These are phyloP conservation scores for Aegilops bicornis DNA, from an alignment of 176 grass and related monocot species.

Conservation along the genomic window DNA sequence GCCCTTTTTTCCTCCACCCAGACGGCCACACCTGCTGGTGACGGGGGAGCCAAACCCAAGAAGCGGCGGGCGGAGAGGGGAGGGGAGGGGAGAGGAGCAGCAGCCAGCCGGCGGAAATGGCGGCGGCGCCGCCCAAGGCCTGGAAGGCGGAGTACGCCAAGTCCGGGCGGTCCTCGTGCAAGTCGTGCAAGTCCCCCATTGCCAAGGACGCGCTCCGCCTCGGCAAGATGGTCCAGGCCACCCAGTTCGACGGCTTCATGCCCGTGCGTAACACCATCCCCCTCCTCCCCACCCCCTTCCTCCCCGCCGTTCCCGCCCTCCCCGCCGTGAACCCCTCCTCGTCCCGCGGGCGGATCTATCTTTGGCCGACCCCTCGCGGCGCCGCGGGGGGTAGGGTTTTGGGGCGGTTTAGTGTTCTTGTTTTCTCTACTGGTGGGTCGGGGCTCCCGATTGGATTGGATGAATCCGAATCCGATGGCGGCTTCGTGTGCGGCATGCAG, in stretches of 20 bases:
- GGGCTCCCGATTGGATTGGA: neutral
- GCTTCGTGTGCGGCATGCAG: neutral
- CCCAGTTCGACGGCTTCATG: slow-evolving; percentile 98
- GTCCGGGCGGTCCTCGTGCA: slow-evolving; percentile 88
- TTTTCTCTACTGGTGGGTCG: neutral
- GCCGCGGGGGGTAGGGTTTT: slow-evolving; percentile 36
- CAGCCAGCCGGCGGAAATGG: slow-evolving; percentile 20
- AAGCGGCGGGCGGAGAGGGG: neutral
- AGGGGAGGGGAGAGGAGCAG: neutral
- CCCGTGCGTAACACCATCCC: slow-evolving; percentile 41
- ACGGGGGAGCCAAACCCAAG: neutral
- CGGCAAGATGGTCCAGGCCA: slow-evolving; percentile 88
- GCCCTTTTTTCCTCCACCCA: neutral
- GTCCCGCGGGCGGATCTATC: neutral
- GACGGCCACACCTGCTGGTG: neutral
- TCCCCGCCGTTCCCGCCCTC: neutral
- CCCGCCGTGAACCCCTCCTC: neutral
- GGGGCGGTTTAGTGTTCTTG: neutral
- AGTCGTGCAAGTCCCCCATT: slow-evolving; percentile 79
- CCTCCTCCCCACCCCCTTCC: neutral
- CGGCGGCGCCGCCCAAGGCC: slow-evolving; percentile 68
- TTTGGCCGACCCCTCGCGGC: neutral
- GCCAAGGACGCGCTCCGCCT: slow-evolving; percentile 78
- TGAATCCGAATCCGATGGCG: no score
- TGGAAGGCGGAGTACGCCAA: slow-evolving; percentile 98